Conservation (phyloP, 2,329 filamentous ascomycete genomes). For the Pseudocercospora musae region DNA sequence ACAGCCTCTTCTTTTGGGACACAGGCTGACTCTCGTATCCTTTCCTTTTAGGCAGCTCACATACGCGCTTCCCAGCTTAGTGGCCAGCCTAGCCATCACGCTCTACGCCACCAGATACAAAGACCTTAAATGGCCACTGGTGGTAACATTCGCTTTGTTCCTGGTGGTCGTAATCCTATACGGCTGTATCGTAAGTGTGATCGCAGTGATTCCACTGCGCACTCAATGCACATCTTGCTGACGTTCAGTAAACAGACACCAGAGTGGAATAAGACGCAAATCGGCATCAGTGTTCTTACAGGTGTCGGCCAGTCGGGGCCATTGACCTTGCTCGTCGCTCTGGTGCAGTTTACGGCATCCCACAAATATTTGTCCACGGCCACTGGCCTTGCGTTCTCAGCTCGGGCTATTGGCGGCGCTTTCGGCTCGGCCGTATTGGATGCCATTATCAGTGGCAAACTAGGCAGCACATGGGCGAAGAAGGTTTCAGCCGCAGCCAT, state of each 20-base stretch:
- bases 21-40: too few relatives aligned
- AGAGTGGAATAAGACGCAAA: conserved; percentile 39
- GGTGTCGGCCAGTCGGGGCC: conserved; percentile 52
- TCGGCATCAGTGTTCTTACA: conserved; percentile 48
- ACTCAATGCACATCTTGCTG: not conserved
- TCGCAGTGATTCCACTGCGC: not conserved
- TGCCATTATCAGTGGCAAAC: conserved; percentile 51
- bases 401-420: conserved; percentile 52
- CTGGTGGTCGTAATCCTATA: conserved; percentile 51
- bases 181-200: conserved; percentile 35
- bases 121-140: conserved; percentile 48
- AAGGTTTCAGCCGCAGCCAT: conserved; percentile 44
- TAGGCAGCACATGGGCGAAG: conserved; percentile 41
- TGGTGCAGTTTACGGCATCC: conserved; percentile 53
- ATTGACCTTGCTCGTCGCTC: conserved; percentile 49
- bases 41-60: conserved; percentile 42
- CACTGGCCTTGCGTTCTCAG: conserved; percentile 53
- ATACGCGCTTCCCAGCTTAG: conserved; percentile 42
- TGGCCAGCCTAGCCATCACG: conserved; percentile 44
- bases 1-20: too few relatives aligned
- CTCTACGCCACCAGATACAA: conserved; percentile 50
- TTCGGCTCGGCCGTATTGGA: conserved; percentile 53
- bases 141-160: conserved; percentile 49
- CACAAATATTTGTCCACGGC: conserved; percentile 54
- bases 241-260: conserved; percentile 16